phyloP scores from a whole-genome alignment of 139 green algal species.

The Closterium sp. region DNA sequence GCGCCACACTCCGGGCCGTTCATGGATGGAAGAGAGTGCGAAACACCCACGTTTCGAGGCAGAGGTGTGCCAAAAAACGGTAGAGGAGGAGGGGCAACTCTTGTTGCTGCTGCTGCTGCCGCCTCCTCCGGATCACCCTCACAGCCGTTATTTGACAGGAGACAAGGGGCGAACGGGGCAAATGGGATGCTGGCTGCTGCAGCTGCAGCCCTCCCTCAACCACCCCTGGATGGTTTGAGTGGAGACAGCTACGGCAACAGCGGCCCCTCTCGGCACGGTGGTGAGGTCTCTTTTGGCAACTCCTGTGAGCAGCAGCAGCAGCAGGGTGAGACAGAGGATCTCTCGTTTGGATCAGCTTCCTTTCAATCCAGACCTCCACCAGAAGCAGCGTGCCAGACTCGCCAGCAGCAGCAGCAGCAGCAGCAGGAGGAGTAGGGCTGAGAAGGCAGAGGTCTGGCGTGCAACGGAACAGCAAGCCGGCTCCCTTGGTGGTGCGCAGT shows the following conservation, averaged over 20 bases:
- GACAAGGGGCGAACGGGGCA: background rate
- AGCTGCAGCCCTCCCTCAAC: background rate
- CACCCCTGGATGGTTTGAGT: background rate
- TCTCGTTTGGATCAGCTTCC: background rate
- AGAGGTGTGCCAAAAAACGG: background rate
- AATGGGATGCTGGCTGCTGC: background rate
- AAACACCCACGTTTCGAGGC: background rate
- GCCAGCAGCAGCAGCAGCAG: background rate
- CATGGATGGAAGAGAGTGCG: background rate
- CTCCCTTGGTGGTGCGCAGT: background rate
- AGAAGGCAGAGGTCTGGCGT: background rate
- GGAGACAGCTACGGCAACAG: background rate
- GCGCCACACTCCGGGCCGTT: background rate
- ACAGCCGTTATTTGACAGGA: background rate
- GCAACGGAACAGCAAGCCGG: background rate
- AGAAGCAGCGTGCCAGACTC: background rate
- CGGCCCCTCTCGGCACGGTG: no score
- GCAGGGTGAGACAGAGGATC: background rate
- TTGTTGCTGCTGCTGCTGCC: background rate
- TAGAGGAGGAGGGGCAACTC: background rate
- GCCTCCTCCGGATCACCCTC: background rate
- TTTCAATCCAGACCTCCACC: background rate
- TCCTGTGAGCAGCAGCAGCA: background rate
- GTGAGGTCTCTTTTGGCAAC: no score
- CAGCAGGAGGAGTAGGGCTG: background rate